Evolutionary conservation across 1,284 basidiomycete species (phyloP).

Genomic region (Peniophora sp.): DNA sequence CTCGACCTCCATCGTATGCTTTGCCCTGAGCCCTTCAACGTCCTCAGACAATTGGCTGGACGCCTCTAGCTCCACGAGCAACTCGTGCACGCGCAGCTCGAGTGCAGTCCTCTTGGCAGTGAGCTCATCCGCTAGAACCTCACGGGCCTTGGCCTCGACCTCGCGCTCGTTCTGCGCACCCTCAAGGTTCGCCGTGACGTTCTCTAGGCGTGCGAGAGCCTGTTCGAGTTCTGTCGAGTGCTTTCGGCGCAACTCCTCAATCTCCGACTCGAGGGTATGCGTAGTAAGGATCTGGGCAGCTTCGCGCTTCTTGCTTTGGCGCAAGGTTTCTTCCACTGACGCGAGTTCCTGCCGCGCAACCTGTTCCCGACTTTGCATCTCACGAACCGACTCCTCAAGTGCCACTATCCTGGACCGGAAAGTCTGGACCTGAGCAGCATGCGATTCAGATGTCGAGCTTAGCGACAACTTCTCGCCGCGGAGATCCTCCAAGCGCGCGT

Average conservation of each 20-base stretch:
- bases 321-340: conserved; percentile 2
- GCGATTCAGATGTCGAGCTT: not conserved
- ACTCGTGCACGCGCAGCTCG: conserved; percentile 12
- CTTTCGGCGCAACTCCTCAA: conserved; percentile 27
- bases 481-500: conserved; percentile 14
- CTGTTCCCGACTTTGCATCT: conserved; percentile 3
- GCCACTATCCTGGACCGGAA: no score
- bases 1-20: conserved; percentile 15
- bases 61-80: conserved; percentile 13
- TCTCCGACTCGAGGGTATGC: conserved; percentile 7
- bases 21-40: conserved; percentile 8
- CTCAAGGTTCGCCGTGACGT: conserved; percentile 25
- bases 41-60: conserved; percentile 10
- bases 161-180: conserved; percentile 22
- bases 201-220: conserved; percentile 7
- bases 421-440: not conserved
- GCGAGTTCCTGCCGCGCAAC: conserved; percentile 7
- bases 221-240: conserved; percentile 30
- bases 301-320: conserved; percentile 11
- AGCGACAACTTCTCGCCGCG: conserved; percentile 10
- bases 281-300: not conserved
- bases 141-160: conserved; percentile 14
- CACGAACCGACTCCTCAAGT: conserved; percentile 1
- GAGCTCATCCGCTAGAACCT: conserved; percentile 15
- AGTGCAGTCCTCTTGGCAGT: conserved; percentile 14